Evolutionary conservation across 441 rosid genomes (phyloP), one percentile per base, ranked within the genome.

Genomic region (Breynia disticha): DNA sequence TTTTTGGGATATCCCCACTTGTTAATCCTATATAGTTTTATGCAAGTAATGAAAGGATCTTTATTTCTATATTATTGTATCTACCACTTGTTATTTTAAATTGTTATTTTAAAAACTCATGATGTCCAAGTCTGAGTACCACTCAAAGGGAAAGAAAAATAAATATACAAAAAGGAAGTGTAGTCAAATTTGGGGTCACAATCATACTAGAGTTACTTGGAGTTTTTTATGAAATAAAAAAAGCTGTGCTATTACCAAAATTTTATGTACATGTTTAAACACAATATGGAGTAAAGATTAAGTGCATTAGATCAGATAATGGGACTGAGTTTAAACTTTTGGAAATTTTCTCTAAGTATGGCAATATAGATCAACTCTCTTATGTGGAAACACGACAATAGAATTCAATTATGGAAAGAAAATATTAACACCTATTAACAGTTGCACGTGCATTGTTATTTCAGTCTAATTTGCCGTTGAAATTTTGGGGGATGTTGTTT

Each of bases 341-440:
- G 4, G 12, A n/a, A 5, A 41, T 55, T 7, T 55, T 7, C 22
- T 0, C 5, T 9, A 15, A 17, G 1, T 0, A 42, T 2, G 59
- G 59, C 0, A 55, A 42, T 1, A 5, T 42, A 0, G 49, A 55
- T 17, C 35, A 55, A 16, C 15, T 15, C 1, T 4, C 8, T 22
- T 43, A 39, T 55, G 59, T 44, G 13, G 15, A 42, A 1, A 55
- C 49, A 6, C 50, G 49, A 5, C 53, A 22, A 21, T 38, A 21
- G n/a, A 50, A 50, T 24, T 6, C 16, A 1, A 16, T 21, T 3
- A 17, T 21, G 3, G 53, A 50, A 15, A 5, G 11, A 14, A 50
- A 50, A 24, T 8, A 50, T 50, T 11, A 21, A 22, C 53, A 50
- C 17, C 4, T 50, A 8, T 19, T 50, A 6, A 22, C 14, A 7